Evolutionary conservation across 805 yeast species (phyloP).

Genomic region (Wickerhamomyces chaumierensis): DNA sequence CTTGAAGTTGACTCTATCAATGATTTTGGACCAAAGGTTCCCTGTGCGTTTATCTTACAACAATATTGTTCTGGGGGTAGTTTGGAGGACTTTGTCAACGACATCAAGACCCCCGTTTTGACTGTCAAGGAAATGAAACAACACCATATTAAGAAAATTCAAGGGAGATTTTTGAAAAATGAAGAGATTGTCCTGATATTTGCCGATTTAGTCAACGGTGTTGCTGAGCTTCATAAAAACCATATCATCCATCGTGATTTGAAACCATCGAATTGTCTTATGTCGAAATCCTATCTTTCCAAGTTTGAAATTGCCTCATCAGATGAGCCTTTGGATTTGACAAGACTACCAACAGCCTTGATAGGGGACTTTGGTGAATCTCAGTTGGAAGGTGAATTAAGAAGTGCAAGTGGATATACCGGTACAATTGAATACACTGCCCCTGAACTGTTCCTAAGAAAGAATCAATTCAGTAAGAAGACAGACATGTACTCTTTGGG

Average conservation of each 20-base stretch:
- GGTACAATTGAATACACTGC: constrained; percentile 86
- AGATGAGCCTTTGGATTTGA: constrained; percentile 2
- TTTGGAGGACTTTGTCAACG: constrained; percentile 51
- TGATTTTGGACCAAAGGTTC: constrained; percentile 44
- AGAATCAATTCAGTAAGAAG: constrained; percentile 46
- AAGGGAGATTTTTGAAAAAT: constrained; percentile 30
- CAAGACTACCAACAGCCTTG: constrained; percentile 49
- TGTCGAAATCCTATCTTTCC: constrained; percentile 22
- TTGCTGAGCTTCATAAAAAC: constrained; percentile 56
- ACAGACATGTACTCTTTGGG: constrained; percentile 82
- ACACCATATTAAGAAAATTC: constrained; percentile 15
- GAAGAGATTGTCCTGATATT: constrained; percentile 61
- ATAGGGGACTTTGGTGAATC: constrained; percentile 91
- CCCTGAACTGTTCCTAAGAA: constrained; percentile 40
- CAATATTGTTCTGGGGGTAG: constrained; percentile 89
- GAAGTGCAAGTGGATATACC: constrained; percentile 70
- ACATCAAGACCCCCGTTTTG: constrained; percentile 25
- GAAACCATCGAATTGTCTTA: constrained; percentile 79
- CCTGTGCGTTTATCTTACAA: constrained; percentile 71
- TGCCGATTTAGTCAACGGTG: constrained; percentile 58
- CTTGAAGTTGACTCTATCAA: constrained; percentile 51
- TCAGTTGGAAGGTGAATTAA: constrained; percentile 52
- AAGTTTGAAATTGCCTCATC: constrained; percentile 6
- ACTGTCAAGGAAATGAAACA: constrained; percentile 27
- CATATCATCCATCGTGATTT: constrained; percentile 82